Evolutionary conservation across 2,329 filamentous ascomycete genomes (phyloP).

Genomic region (Penicillium sp.): DNA sequence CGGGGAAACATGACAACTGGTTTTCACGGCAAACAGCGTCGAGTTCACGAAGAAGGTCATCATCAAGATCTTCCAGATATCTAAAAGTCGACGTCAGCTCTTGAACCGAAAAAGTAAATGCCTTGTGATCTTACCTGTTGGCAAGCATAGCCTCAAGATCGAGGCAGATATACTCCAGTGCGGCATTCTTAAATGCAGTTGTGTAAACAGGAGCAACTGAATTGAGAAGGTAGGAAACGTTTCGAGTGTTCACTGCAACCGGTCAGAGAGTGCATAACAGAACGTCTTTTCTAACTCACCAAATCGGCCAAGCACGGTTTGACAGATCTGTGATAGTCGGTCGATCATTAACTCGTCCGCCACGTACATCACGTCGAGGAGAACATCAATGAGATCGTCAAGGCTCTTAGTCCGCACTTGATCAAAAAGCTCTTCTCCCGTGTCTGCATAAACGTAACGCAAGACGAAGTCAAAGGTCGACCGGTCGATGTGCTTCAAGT

Average conservation of each 20-base stretch:
- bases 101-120: neutral
- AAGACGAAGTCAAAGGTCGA: conserved; percentile 73
- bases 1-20: conserved; percentile 69
- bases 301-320: conserved; percentile 74
- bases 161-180: conserved; percentile 82
- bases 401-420: conserved; percentile 63
- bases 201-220: conserved; percentile 78
- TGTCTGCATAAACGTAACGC: conserved; percentile 75
- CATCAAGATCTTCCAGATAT: conserved; percentile 76
- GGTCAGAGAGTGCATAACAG: neutral
- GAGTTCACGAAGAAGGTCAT: conserved; percentile 72
- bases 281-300: conserved; percentile 21
- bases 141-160: conserved; percentile 90
- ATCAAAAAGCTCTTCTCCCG: conserved; percentile 74
- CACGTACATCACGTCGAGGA: conserved; percentile 82
- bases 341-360: conserved; percentile 96
- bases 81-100: conserved; percentile 32
- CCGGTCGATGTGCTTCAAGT: conserved; percentile 72
- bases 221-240: conserved; percentile 78
- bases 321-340: conserved; percentile 80
- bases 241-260: conserved; percentile 61
- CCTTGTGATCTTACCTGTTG: conserved; percentile 54
- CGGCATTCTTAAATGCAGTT: conserved; percentile 77
- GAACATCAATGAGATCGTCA: conserved; percentile 80
- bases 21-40: conserved; percentile 75